Evolutionary conservation across 768 basidiomycete genomes (phyloP), one percentile per base, ranked within the genome.

Genomic region (Lenzites betulinus): DNA sequence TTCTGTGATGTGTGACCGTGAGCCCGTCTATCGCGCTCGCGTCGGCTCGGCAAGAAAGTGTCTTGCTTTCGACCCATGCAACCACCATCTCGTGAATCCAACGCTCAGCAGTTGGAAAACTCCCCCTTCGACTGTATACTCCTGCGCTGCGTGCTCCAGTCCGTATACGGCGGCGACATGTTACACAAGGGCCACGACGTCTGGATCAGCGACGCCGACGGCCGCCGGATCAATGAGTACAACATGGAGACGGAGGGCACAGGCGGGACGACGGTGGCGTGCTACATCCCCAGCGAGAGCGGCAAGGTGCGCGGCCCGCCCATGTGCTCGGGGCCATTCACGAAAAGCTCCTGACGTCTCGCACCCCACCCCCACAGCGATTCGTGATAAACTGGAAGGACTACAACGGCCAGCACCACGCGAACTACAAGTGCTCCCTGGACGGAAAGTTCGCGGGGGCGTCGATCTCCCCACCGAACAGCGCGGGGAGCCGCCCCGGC

Each of bases 241-340:
- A 44, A 50, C 3, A 26, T 58, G 28, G 23, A 64, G 33, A 7
- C n/a, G 4, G 59, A 58, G 41, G 55, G 55, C 3, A 8, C 28
- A 8, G 51, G 47, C 18, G 59, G 50, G 38, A 57, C 38, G 41
- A 60, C 50, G 16, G 38, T 57, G 13, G 44, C 50, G 7, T 64
- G 63, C 23, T 64, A 47, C 12, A 49, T 64, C 3, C 59, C 63
- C 1, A 64, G 63, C 48, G 63, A 64, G n/a, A 51, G 51, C 36
- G 59, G 59, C 23, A 57, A 49, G 59, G 63, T 64, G n/a, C 13
- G 62, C 30, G 11, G 1, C 5, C 6, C 20, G n/a, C n/a, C 7
- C 7, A 36, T 16, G 16, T 36, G n/a, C n/a, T n/a, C n/a, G n/a
- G n/a, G n/a, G n/a, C n/a, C n/a, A n/a, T n/a, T n/a, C n/a, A n/a